phyloP scores from a whole-genome alignment of 345 rosid genomes.

The Litchi chinensis region DNA sequence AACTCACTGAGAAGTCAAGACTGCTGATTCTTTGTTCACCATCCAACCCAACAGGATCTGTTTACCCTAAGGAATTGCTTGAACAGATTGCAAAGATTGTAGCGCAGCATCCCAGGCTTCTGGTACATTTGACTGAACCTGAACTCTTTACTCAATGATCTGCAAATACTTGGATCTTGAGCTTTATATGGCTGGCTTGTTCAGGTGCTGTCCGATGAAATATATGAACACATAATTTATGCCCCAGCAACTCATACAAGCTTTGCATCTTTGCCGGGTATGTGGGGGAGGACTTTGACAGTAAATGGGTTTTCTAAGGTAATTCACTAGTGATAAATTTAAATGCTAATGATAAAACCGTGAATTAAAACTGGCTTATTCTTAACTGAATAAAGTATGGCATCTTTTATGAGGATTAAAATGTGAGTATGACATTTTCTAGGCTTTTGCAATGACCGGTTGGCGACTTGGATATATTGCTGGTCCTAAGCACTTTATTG shows the following conservation, averaged over 20 bases:
- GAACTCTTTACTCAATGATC: conserved; percentile 8
- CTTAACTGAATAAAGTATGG: background rate
- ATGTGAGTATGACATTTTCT: conserved; percentile 25
- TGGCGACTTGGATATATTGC: conserved; percentile 98
- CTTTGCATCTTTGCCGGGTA: conserved; percentile 93
- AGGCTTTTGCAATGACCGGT: conserved; percentile 99
- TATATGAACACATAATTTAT: conserved; percentile 95
- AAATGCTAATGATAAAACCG: background rate
- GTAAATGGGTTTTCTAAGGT: conserved; percentile 99
- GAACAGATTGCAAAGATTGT: conserved; percentile 85
- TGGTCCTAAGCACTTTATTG: conserved; percentile 88
- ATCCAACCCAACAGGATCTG: conserved; percentile 98
- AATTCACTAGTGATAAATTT: conserved; percentile 3
- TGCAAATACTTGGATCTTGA: conserved; percentile 23
- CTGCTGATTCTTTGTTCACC: conserved; percentile 91
- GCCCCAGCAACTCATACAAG: conserved; percentile 89
- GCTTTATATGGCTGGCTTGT: conserved; percentile 10
- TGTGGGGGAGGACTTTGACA: conserved; percentile 95
- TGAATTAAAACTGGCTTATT: background rate
- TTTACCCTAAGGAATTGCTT: conserved; percentile 84
- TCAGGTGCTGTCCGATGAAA: conserved; percentile 95
- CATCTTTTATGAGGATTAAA: conserved; percentile 13
- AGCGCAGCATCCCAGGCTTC: conserved; percentile 93
- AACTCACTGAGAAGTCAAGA: conserved; percentile 81
- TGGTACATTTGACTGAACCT: conserved; percentile 45